Conservation (phyloP, 106 monocot genomes). For the Narthecium ossifragum region DNA sequence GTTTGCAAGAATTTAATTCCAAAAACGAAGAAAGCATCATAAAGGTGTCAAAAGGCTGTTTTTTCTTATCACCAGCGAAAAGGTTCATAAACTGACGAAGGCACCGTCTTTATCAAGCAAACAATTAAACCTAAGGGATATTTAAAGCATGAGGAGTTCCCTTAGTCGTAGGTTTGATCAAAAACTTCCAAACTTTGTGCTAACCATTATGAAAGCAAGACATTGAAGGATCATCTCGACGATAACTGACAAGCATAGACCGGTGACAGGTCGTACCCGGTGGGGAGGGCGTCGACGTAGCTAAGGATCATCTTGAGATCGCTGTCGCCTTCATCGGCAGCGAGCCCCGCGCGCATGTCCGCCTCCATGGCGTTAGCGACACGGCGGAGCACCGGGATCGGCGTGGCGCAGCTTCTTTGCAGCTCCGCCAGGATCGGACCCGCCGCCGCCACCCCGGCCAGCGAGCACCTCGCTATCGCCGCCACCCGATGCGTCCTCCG, state of each 20-base stretch:
- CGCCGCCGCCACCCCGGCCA: conserved; percentile 15
- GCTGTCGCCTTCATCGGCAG: conserved; percentile 22
- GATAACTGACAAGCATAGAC: too few species aligned
- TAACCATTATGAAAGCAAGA: too few species aligned
- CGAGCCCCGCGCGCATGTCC: conserved; percentile 49
- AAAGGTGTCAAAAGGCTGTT: too few species aligned
- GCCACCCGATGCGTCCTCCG: neutral
- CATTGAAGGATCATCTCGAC: too few species aligned
- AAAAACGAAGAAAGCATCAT: conserved; percentile 1
- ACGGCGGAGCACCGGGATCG: conserved; percentile 42
- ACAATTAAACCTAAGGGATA: too few species aligned
- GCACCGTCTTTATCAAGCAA: too few species aligned
- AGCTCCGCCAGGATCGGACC: conserved; percentile 30
- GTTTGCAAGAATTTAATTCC: neutral
- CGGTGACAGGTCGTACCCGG: conserved; percentile 22
- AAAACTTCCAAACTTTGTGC: too few species aligned
- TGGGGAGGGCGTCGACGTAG: conserved; percentile 51
- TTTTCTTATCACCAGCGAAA: too few species aligned
- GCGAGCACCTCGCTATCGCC: conserved; percentile 16
- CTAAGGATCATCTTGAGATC: conserved; percentile 64
- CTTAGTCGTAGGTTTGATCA: too few species aligned
- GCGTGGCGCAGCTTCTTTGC: conserved; percentile 38
- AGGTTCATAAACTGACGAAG: too few species aligned
- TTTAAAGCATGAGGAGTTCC: too few species aligned
- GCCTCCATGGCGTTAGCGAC: conserved; percentile 46